Evolutionary conservation across 2,329 filamentous ascomycete species (phyloP), one percentile per base, ranked within the genome.

Genomic region (Remersonia thermophila): DNA sequence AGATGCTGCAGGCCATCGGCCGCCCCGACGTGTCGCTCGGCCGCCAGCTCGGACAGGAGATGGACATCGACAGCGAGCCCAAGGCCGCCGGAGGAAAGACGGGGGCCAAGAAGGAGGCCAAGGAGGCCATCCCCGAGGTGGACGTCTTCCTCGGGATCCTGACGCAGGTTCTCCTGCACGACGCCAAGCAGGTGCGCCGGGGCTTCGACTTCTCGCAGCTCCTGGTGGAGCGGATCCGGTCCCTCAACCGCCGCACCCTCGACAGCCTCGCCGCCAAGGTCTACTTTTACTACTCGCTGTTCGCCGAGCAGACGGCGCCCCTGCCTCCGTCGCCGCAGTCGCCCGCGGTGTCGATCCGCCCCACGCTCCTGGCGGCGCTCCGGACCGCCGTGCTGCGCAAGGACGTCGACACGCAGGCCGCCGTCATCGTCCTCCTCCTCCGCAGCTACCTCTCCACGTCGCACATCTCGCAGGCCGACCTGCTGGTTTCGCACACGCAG

Each of bases 251-350:
- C 44, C 80, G 91, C 51, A 96, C 91, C 16, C 67, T 98, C 44
- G 91, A 98, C 60, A 86, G 87, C 33, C 75, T 98, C 40, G 83
- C 87, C 40, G 86, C 89, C 47, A 93, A 93, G 61, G 86, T 89
- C 45, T 98, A 95, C 71, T 96, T 95, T 63, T 98, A 98, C 69
- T 94, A 85, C 63, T 85, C 85, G 16, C 70, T 96, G 51, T 96
- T 96, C 67, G 85, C 81, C 63, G 91, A 98, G 69, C 80, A 93
- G 60, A 73, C 93, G 43, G 75, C 78, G 42, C 87, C 89, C 15
- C 74, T 89, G 44, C 83, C 91, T 30, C 87, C 89, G 16, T 95
- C 87, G 35, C 81, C 85, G 38, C 80, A 84, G 52, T 93, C 87
- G 6, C 81, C 86, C 3, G 76, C 94, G 47, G 83, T 95, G 43